These are phyloP conservation scores for Puccinia polysora DNA, from an alignment of 1,284 basidiomycete genomes.

Conservation along the genomic window DNA sequence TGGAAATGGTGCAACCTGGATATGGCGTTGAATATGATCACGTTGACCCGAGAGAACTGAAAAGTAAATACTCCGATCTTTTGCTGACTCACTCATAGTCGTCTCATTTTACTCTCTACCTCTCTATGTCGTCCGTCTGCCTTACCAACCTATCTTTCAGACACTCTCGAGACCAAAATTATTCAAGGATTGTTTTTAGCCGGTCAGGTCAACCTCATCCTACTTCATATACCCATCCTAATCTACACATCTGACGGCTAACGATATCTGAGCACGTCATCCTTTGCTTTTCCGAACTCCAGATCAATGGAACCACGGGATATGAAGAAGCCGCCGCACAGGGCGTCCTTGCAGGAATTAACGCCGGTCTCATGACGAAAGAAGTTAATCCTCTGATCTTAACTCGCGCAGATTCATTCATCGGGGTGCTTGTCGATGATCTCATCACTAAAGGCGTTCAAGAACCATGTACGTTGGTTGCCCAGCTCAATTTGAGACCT, in stretches of 20 bases:
- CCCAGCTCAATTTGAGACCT: no score
- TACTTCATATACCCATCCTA: no score
- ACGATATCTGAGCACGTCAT: slow-evolving; percentile 11
- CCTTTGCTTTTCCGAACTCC: background rate
- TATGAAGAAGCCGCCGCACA: slow-evolving; percentile 89
- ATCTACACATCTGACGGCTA: no score
- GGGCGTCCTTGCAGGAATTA: slow-evolving; percentile 75
- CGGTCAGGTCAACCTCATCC: slow-evolving; percentile 84
- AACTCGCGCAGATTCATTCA: slow-evolving; percentile 74
- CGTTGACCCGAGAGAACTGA: slow-evolving; percentile 76
- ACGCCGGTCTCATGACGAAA: slow-evolving; percentile 69
- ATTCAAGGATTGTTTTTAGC: slow-evolving; percentile 79
- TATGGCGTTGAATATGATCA: slow-evolving; percentile 92
- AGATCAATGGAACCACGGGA: slow-evolving; percentile 65
- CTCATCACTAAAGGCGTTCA: slow-evolving; percentile 78
- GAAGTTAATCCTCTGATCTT: slow-evolving; percentile 62
- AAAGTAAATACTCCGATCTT: slow-evolving; percentile 54
- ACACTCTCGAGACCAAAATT: slow-evolving; percentile 76
- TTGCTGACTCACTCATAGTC: slow-evolving; percentile 49
- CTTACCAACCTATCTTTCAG: slow-evolving; percentile 53
- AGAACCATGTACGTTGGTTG: slow-evolving; percentile 62
- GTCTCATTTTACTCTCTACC: background rate
- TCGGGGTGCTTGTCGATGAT: slow-evolving; percentile 86
- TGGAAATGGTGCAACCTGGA: slow-evolving; percentile 72
- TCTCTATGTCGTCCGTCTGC: slow-evolving; percentile 6